Evolutionary conservation across 1,139 yeast genomes (phyloP).

Genomic region (Meyerozyma athensensis): DNA sequence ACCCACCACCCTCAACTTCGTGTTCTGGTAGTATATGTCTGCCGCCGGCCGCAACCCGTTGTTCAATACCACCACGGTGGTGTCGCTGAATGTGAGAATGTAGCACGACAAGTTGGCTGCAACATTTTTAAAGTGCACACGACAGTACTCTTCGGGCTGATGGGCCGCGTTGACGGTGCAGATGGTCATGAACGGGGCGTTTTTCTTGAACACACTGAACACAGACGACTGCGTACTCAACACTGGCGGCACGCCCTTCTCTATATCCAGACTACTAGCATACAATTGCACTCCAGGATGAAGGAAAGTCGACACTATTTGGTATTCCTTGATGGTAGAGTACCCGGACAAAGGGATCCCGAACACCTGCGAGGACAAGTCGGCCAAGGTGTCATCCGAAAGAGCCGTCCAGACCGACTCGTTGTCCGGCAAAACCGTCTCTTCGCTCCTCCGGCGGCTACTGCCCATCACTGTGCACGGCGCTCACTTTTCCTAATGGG

Average conservation of each 20-base stretch:
- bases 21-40: conserved; percentile 25
- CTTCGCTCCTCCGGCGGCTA: neutral
- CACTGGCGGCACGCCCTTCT: conserved; percentile 18
- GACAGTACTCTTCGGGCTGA: conserved; percentile 22
- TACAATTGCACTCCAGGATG: conserved; percentile 25
- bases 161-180: conserved; percentile 11
- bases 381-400: conserved; percentile 29
- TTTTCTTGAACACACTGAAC: conserved; percentile 27
- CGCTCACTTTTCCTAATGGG: no score
- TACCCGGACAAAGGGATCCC: conserved; percentile 18
- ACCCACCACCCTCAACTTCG: conserved; percentile 32
- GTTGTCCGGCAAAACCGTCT: neutral
- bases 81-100: conserved; percentile 22
- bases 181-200: conserved; percentile 31
- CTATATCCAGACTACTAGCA: conserved; percentile 19
- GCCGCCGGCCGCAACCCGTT: conserved; percentile 36
- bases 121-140: conserved; percentile 29
- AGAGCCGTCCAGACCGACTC: conserved; percentile 18
- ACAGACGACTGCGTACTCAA: conserved; percentile 25
- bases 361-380: conserved; percentile 19
- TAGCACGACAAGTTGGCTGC: conserved; percentile 33
- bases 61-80: conserved; percentile 20
- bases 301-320: conserved; percentile 25
- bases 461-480: neutral
- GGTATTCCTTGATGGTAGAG: conserved; percentile 20